Base-by-base conservation (phyloP, 208 protist species). In the Wallacemonas sp. region DNA sequence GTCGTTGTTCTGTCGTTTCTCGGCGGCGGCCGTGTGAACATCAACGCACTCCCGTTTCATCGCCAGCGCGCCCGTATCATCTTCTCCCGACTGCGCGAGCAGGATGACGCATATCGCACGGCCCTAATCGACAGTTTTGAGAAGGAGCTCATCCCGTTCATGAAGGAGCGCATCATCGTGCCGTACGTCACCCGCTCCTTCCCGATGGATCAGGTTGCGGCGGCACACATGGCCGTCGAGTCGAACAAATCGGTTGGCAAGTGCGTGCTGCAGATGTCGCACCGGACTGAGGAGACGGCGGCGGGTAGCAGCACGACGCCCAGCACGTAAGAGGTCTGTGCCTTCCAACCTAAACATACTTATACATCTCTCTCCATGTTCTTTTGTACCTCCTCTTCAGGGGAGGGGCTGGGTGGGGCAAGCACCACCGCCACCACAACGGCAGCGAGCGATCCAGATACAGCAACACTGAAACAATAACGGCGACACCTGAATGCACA, bases 1-100 rank as follows among this genome's bases (percentile, higher is more conserved):
- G 65, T 88, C 56, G 71, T 95, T 0, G 70, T 95, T 11, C 26
- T 93, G n/a, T 68, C 83, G 29, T 86, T 83, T 64, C 85, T 93
- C 65, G 85, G 88, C 23, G 90, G 85, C 6, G 39, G 65, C 17
- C 55, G 66, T 9, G 62, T 92, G 48, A 34, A 80, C 36, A 38
- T 92, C 23, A 85, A 89, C 56, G 70, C 68, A 19, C 38, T 81
- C 11, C 76, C 85, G 8, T 63, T 91, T 16, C 81, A 89, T 29
- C 72, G 70, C 9, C 80, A 90, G 64, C 64, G 61, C 2, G 82
- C 76, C 6, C 68, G 65, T 4, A 62, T 95, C 46, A 77, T 85
- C 57, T 95, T 92, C 43, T 82, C 81, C 29, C 88, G 80, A 65
- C 76, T 95, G 33, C 85, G 83, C 19, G 75, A 75, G 41, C 80